Conservation (phyloP, 768 basidiomycete species). For the Chlorophyllum brunneum region DNA sequence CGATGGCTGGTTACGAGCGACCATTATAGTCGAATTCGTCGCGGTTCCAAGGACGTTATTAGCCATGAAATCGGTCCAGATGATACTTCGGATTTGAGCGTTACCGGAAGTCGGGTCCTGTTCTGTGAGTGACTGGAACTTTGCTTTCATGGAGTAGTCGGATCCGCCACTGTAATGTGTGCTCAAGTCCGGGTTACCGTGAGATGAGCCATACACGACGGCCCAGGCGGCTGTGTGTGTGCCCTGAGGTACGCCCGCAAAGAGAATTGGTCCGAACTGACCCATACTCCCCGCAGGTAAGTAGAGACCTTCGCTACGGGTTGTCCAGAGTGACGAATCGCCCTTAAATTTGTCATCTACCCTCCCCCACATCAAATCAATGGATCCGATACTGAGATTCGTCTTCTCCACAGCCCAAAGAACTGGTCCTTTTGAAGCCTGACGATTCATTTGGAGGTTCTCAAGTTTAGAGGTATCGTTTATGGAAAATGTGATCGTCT, state of each 20-base stretch:
- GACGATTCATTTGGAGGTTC: background rate
- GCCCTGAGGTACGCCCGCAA: background rate
- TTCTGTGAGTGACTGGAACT: background rate
- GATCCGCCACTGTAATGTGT: background rate
- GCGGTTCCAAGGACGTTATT: constrained; percentile 2
- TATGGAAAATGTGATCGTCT: background rate
- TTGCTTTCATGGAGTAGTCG: background rate
- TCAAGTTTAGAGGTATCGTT: background rate
- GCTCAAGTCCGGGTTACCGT: background rate
- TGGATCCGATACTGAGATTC: background rate
- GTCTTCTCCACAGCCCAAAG: constrained; percentile 5
- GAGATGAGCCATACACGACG: background rate
- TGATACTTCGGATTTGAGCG: background rate
- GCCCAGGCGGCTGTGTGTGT: background rate
- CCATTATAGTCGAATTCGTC: background rate
- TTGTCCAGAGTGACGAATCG: background rate
- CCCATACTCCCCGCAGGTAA: background rate
- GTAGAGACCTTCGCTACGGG: background rate
- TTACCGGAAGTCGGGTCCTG: background rate
- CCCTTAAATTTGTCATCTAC: background rate
- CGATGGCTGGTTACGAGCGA: background rate
- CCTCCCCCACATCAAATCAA: background rate
- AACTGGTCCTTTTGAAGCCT: no score
- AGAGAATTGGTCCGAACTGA: background rate
- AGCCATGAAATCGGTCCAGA: constrained; percentile 5